Conservation (phyloP, 345 rosid species). For the Trapa bicornis region DNA sequence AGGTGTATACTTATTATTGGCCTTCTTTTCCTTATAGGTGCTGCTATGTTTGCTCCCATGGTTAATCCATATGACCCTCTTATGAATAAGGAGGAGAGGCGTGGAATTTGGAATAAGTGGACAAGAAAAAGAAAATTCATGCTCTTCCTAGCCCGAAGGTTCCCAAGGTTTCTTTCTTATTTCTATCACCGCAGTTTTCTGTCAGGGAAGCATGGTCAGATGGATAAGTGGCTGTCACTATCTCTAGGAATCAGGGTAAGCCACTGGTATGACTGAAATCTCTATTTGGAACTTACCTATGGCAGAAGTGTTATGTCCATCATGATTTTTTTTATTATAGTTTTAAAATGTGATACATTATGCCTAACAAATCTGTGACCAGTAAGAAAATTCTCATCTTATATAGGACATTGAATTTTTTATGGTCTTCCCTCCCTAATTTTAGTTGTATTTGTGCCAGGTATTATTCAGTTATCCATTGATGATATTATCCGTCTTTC, state of each 20-base stretch:
- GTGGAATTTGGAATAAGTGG: conserved; percentile 48
- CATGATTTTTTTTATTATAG: not conserved
- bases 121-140: conserved; percentile 36
- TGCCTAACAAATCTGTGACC: not conserved
- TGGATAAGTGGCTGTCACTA: conserved; percentile 52
- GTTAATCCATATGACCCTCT: conserved; percentile 55
- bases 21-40: conserved; percentile 1
- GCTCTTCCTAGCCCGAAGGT: conserved; percentile 50
- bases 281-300: not conserved
- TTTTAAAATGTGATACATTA: not conserved
- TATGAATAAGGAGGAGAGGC: conserved; percentile 43
- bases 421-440: not conserved
- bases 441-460: not conserved
- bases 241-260: conserved; percentile 48
- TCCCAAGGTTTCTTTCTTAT: conserved; percentile 38
- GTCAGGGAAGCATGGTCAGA: conserved; percentile 54
- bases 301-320: not conserved
- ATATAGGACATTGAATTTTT: not conserved
- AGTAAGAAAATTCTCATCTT: not conserved
- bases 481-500: not conserved
- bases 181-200: conserved; percentile 39
- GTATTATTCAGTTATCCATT: not conserved
- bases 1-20: too few relatives aligned
- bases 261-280: not conserved
- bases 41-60: conserved; percentile 58